phyloP scores from a whole-genome alignment of 192 early-diverging fungal species.

The Gonapodya prolifera region DNA sequence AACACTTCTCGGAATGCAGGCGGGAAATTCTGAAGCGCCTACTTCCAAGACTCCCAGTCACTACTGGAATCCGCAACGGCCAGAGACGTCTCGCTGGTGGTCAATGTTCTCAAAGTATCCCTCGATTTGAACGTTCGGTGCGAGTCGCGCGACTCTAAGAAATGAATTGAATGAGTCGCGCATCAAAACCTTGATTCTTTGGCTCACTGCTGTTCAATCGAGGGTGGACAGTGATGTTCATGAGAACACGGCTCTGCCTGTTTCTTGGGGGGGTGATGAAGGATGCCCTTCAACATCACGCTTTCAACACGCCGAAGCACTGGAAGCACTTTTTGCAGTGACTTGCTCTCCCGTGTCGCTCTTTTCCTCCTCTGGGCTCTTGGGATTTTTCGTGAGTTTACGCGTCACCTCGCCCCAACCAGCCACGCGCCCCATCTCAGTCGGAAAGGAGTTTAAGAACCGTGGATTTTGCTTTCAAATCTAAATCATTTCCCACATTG shows the following conservation, averaged over 20 bases:
- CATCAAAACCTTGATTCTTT: not conserved
- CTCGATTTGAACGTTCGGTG: not conserved
- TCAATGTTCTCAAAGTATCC: not conserved
- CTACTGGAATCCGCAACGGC: not conserved
- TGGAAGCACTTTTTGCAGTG: constrained; percentile 21
- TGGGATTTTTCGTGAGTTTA: too few relatives aligned
- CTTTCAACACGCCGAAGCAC: constrained; percentile 10
- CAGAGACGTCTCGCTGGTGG: not conserved
- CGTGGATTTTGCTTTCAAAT: too few relatives aligned
- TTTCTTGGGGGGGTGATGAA: constrained; percentile 15
- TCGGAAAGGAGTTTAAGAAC: too few relatives aligned
- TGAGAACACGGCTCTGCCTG: constrained; percentile 28
- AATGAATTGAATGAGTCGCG: not conserved
- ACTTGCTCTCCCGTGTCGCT: too few relatives aligned
- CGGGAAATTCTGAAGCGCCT: too few relatives aligned
- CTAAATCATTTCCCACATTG: too few relatives aligned
- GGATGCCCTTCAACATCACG: not conserved
- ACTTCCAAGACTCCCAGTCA: not conserved
- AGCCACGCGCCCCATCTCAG: too few relatives aligned
- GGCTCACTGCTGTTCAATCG: too few relatives aligned
- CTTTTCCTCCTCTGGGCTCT: too few relatives aligned
- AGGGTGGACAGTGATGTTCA: constrained; percentile 26
- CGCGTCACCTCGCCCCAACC: too few relatives aligned
- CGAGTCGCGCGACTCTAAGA: too few relatives aligned
- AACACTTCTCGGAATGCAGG: too few relatives aligned